Conservation (phyloP, 352 stramenopile species). For the Saprolegnia diclina region DNA sequence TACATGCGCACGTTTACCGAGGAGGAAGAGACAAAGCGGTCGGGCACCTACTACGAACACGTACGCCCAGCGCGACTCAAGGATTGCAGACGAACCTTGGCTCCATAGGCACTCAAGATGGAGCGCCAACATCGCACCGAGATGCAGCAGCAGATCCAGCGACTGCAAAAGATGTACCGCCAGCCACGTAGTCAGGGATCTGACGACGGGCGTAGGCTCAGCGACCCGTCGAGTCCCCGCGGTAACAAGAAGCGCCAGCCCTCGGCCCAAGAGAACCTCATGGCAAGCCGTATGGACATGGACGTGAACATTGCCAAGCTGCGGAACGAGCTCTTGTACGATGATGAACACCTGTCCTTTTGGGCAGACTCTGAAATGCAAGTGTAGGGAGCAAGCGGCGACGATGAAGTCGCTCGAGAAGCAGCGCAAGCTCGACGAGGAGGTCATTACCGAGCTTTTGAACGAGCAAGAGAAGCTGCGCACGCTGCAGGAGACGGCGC, state of each 20-base stretch:
- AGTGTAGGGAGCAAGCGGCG: conserved; percentile 33
- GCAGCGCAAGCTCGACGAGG: conserved; percentile 62
- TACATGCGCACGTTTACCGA: conserved; percentile 83
- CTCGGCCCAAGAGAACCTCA: conserved; percentile 65
- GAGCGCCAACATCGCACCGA: conserved; percentile 66
- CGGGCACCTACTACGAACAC: conserved; percentile 80
- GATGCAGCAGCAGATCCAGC: conserved; percentile 71
- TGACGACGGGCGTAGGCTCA: not conserved
- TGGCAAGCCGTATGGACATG: conserved; percentile 74
- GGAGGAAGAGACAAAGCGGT: conserved; percentile 81
- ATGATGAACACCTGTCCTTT: not conserved
- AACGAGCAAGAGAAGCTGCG: conserved; percentile 80
- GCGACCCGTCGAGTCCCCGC: not conserved
- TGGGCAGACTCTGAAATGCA: not conserved
- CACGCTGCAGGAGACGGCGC: conserved; percentile 41
- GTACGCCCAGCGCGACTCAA: conserved; percentile 27
- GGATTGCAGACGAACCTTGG: not conserved
- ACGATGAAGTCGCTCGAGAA: conserved; percentile 62
- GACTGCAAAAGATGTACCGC: conserved; percentile 62
- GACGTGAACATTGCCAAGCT: conserved; percentile 75
- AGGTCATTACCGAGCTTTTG: conserved; percentile 78
- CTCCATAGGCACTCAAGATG: conserved; percentile 55
- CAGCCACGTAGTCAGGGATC: not conserved
- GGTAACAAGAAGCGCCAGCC: conserved; percentile 11
- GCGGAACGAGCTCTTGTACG: conserved; percentile 48